Percentiles rank a stretch among this genome's conserved stretches.
These are phyloP conservation scores for Aspergillus sp. DNA, from an alignment of 2,329 filamentous ascomycete species.

Conservation along the genomic window DNA sequence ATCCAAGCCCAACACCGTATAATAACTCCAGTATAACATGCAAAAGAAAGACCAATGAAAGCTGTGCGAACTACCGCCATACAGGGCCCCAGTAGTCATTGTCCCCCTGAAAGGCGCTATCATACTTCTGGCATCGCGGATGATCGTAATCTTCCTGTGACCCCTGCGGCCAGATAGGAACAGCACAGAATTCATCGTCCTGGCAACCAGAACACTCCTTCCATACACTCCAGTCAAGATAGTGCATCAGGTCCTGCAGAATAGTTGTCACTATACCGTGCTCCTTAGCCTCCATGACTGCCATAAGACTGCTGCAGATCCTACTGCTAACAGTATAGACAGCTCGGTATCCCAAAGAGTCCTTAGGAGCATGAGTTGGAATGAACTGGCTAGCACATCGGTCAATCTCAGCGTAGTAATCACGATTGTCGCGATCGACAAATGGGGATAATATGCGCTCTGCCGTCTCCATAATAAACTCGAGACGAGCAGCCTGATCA, in stretches of 20 bases:
- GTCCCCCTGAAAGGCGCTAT: neutral
- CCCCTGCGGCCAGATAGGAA: neutral
- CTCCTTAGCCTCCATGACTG: neutral
- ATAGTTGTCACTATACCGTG: neutral
- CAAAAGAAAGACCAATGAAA: too few species aligned
- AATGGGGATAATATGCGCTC: neutral
- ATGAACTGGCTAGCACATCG: neutral
- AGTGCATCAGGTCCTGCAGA: neutral
- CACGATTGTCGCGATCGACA: neutral
- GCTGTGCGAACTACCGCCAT: neutral
- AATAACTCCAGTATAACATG: too few species aligned
- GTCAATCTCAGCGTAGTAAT: neutral
- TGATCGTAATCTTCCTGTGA: neutral
- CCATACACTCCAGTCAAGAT: neutral
- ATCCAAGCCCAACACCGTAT: too few species aligned
- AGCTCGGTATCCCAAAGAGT: neutral
- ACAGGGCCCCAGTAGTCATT: neutral
- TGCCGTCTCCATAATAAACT: neutral
- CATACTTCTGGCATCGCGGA: neutral
- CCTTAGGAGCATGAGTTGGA: neutral
- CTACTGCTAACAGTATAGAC: neutral
- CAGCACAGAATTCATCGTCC: neutral
- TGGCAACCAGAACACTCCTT: constrained; percentile 1
- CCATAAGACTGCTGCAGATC: neutral
- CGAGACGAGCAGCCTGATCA: neutral